These are phyloP conservation scores for Gorgonomyces haynaldii DNA, from an alignment of 192 early-diverging fungal species.

Conservation along the genomic window DNA sequence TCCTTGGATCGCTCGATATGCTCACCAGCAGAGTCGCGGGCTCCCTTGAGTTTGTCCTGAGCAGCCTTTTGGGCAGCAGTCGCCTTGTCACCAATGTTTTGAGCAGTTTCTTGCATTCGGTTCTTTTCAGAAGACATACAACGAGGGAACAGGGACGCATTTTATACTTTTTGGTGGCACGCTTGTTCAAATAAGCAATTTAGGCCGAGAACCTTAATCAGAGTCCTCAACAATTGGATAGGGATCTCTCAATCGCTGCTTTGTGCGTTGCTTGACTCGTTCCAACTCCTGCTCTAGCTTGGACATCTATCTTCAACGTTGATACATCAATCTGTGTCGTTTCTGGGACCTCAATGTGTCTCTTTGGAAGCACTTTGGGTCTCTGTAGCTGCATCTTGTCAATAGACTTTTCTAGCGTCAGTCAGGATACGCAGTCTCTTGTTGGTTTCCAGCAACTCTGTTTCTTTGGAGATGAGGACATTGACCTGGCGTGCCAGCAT, in stretches of 20 bases:
- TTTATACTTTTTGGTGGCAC: no score
- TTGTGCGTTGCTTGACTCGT: slow-evolving; percentile 27
- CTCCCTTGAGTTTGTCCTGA: no score
- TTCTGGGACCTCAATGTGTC: slow-evolving; percentile 9
- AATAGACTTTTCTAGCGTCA: slow-evolving; percentile 20
- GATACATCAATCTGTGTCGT: background rate
- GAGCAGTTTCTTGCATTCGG: no score
- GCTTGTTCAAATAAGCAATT: no score
- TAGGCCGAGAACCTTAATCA: no score
- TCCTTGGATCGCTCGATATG: no score
- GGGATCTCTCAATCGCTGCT: background rate
- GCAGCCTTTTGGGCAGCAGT: no score
- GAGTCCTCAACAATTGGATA: background rate
- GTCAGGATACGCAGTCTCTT: slow-evolving; percentile 19
- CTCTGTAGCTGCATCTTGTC: slow-evolving; percentile 14
- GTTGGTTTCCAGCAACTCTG: slow-evolving; percentile 21
- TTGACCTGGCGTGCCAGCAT: slow-evolving; percentile 10
- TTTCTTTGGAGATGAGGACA: slow-evolving; percentile 15
- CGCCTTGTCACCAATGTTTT: no score
- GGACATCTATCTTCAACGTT: slow-evolving; percentile 12
- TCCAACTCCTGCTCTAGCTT: slow-evolving; percentile 29
- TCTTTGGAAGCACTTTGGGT: slow-evolving; percentile 7
- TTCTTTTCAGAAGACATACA: no score
- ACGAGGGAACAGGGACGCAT: no score
- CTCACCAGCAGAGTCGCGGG: no score